Evolutionary conservation across 179 eudicot species (phyloP), one percentile per base, ranked within the genome.

Genomic region (Heliamphora pulchella): DNA sequence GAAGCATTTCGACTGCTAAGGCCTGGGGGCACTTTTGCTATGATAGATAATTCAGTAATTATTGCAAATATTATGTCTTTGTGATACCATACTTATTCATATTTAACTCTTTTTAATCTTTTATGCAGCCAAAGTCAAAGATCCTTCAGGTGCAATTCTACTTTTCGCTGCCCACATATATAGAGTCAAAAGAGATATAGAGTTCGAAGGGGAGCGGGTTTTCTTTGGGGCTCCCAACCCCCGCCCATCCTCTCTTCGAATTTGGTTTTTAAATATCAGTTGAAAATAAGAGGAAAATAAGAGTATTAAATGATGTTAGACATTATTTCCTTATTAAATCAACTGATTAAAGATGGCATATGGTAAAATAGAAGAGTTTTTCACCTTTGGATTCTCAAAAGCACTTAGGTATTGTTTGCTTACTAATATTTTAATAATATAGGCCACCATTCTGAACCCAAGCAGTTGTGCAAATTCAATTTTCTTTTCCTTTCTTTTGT

Each of bases 101-200:
- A 10, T 54, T 62, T 81, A 22, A 50, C 72, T 72, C 7, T 2
- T 61, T 51, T 80, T 78, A 69, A 78, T 47, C 75, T 73, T 41
- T 74, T 80, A 64, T 86, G 86, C 97, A 95, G 98, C 98, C 97
- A 15, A 95, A 94, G 84, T 95, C 98, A 8, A 95, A 93, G 89
- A 93, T 78, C 55, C 92, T 95, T 80, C 98, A 94, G 98, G 98
- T 91, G 87, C 75, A 2, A n/a, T 57, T 63, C 62, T 44, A 69
- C 46, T 72, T 59, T 31, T 31, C 39, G 1, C 39, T 0, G 39
- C 39, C 39, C 39, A 31, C 39, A 31, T 31, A 31, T 1, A 31
- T 31, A 31, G 39, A 31, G 39, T 31, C 39, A 31, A 31, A 31
- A 31, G 39, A 31, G 39, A 31, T 31, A 31, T 31, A 1, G 39